These are phyloP conservation scores for Microdochium trichocladiopsis DNA, from an alignment of 2,329 filamentous ascomycete genomes.

Conservation along the genomic window DNA sequence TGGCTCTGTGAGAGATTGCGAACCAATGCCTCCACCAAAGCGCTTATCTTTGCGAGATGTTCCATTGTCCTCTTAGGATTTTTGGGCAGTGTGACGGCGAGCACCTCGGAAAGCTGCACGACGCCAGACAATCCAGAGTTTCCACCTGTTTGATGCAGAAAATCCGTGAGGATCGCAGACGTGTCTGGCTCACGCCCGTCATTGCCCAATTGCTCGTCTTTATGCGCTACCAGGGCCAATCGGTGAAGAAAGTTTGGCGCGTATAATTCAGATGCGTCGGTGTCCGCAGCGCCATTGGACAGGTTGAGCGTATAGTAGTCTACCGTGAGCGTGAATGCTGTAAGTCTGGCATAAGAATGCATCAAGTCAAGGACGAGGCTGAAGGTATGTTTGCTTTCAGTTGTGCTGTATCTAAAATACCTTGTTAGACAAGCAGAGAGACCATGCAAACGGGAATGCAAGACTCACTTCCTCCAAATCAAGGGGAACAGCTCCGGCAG, in stretches of 20 bases:
- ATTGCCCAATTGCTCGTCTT: constrained; percentile 20
- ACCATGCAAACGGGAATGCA: not conserved
- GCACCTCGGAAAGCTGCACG: constrained; percentile 30
- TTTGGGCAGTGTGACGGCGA: constrained; percentile 31
- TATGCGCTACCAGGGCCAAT: constrained; percentile 28
- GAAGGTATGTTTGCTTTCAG: constrained; percentile 18
- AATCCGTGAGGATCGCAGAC: not conserved
- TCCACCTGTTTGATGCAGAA: not conserved
- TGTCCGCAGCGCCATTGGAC: constrained; percentile 13
- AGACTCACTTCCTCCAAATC: constrained; percentile 33
- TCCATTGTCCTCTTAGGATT: constrained; percentile 39
- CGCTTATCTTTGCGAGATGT: constrained; percentile 27
- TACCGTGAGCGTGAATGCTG: constrained; percentile 43
- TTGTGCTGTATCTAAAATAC: constrained; percentile 1
- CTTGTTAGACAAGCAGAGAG: not conserved
- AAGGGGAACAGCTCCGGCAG: constrained; percentile 43
- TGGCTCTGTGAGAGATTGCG: constrained; percentile 20
- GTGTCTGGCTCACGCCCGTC: constrained; percentile 21
- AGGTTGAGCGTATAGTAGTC: constrained; percentile 33
- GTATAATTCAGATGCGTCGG: constrained; percentile 28
- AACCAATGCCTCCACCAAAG: constrained; percentile 12
- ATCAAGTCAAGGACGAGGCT: constrained; percentile 22
- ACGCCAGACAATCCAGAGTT: constrained; percentile 25
- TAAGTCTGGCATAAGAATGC: constrained; percentile 37
- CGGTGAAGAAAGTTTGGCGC: constrained; percentile 38